Conservation (phyloP, 352 stramenopile species). For the Phytophthora capsici region DNA sequence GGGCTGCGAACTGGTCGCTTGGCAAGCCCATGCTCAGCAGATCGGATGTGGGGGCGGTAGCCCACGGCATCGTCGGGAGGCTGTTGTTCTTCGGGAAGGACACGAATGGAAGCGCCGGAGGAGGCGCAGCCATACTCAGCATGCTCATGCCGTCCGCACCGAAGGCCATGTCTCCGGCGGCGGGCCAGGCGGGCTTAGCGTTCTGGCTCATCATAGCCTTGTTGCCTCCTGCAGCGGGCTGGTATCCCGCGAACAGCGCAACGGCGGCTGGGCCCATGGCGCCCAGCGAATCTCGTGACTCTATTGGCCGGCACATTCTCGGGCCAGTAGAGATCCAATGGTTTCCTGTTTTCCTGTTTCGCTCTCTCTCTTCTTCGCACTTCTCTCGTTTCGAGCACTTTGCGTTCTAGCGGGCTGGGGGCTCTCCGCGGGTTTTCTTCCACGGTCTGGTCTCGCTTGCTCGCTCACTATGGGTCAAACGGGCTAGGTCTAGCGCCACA, state of each 20-base stretch:
- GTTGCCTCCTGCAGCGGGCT: constrained; percentile 52
- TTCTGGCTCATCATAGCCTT: constrained; percentile 48
- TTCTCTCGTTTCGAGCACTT: constrained; percentile 35
- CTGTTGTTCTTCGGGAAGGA: constrained; percentile 62
- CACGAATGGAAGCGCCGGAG: constrained; percentile 71
- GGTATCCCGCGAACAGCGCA: constrained; percentile 80
- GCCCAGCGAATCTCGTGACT: constrained; percentile 83
- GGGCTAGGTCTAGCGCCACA: constrained; percentile 15
- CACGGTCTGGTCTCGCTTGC: constrained; percentile 10
- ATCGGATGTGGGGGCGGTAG: constrained; percentile 35
- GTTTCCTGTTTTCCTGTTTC: constrained; percentile 38
- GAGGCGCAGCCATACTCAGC: constrained; percentile 65
- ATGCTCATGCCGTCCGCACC: constrained; percentile 57
- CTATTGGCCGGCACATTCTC: constrained; percentile 84
- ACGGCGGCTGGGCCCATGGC: constrained; percentile 76
- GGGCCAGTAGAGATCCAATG: constrained; percentile 16
- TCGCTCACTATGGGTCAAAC: constrained; percentile 6
- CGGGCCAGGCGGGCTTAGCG: constrained; percentile 37
- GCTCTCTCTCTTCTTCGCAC: constrained; percentile 23
- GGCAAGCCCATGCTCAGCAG: constrained; percentile 48
- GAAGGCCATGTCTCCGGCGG: constrained; percentile 38
- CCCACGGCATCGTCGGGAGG: constrained; percentile 64
- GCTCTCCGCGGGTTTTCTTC: constrained; percentile 23
- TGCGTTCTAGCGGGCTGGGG: constrained; percentile 34
- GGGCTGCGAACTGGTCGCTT: constrained; percentile 44